Base-by-base conservation (phyloP, 805 yeast species). In the Lachancea lanzarotensis region DNA sequence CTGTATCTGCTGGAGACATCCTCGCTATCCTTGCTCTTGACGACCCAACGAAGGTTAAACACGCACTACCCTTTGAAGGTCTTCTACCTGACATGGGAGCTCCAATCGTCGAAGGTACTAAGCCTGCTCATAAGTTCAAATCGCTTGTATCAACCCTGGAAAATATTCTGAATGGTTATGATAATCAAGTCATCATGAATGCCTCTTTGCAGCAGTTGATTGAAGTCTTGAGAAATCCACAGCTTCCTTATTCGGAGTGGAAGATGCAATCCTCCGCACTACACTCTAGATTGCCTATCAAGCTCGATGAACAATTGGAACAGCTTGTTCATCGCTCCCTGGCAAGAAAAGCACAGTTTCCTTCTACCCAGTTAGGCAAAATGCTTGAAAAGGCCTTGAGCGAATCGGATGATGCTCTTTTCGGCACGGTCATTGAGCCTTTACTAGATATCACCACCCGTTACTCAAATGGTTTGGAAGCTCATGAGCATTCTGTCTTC, bases 21-120 rank as follows among this genome's bases (percentile, higher is more conserved):
- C 78, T 93, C 63, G 98, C 97, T 19, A 91, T 93, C 49, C 74
- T 93, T 55, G 82, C 97, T 15, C 73, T 93, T 45, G 99, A 95
- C 62, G 98, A 93, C 64, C 98, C 98, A 47, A 82, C 95, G 4
- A 89, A 88, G 70, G 98, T 93, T 43, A 91, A 91, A 67, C 98
- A 90, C 59, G 98, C 99, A 36, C 71, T 82, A 63, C 96, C 97
- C 42, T 93, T 78, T 58, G 96, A 89, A 65, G 97, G 96, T 41
- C 88, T 95, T 60, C 72, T 95, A 53, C 97, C 96, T 12, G 88
- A 81, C 32, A 71, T 82, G 51, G 98, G 98, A 42, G 73, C 84
- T 27, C 95, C 98, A 51, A 75, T 72, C 45, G 72, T 88, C 50
- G 79, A 74, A 61, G 98, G 98, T 58, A 76, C 84, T 46, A 91